A percentile compares a stretch with the other conserved stretches of the same genome.
phyloP scores from a whole-genome alignment of 2,329 filamentous ascomycete species.

The Ophiognomonia clavigignenti-juglandacearum region DNA sequence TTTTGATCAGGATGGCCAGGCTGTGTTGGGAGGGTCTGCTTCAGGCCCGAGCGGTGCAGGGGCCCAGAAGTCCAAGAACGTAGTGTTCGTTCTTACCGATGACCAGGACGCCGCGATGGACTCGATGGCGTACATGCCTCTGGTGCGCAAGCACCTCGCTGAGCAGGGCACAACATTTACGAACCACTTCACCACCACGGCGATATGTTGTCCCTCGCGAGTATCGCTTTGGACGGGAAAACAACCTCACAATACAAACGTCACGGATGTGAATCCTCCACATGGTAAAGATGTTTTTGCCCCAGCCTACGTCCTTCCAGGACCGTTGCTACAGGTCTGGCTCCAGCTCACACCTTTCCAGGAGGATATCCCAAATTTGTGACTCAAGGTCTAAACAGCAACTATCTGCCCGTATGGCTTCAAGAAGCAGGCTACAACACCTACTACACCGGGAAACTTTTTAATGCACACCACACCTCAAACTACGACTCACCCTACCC shows the following conservation, averaged over 20 bases:
- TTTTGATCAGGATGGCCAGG: background rate
- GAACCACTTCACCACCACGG: conserved; percentile 62
- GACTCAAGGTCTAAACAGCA: conserved; percentile 42
- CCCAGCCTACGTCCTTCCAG: background rate
- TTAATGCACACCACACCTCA: conserved; percentile 42
- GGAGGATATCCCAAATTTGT: conserved; percentile 47
- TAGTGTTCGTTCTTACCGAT: conserved; percentile 64
- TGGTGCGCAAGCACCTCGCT: conserved; percentile 49
- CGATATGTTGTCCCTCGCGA: conserved; percentile 63
- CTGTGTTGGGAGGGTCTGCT: background rate
- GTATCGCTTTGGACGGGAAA: conserved; percentile 63
- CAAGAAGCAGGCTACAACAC: conserved; percentile 47
- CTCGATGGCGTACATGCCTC: conserved; percentile 57
- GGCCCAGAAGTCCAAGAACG: conserved; percentile 38
- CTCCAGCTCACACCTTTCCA: conserved; percentile 19
- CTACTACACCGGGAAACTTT: conserved; percentile 52
- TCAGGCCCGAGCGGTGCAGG: background rate
- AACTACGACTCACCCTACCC: conserved; percentile 48
- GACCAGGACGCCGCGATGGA: conserved; percentile 61
- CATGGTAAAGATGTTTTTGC: conserved; percentile 35
- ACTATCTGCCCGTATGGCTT: conserved; percentile 47
- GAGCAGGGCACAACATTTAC: conserved; percentile 55
- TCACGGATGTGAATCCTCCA: conserved; percentile 26
- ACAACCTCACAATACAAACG: conserved; percentile 58
- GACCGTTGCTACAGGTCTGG: background rate